Evolutionary conservation across 2,329 filamentous ascomycete genomes (phyloP).

Genomic region (Diaporthe humulicola): DNA sequence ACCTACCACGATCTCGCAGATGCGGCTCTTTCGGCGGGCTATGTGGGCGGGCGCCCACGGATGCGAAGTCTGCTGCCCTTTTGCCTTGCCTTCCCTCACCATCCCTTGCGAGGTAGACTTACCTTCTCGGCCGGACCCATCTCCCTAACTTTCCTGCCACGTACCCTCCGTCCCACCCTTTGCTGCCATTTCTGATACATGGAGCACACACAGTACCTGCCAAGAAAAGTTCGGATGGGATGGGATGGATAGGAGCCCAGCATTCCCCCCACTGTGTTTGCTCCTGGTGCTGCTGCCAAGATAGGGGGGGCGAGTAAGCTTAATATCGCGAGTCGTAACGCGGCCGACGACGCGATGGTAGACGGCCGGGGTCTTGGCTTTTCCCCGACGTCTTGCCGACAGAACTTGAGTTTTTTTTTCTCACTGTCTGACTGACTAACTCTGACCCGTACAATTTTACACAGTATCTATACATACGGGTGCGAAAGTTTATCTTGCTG

Average conservation of each 20-base stretch:
- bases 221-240: slow-evolving; percentile 7
- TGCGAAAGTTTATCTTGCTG: neutral
- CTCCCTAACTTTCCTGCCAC: neutral
- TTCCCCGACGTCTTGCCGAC: neutral
- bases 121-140: neutral
- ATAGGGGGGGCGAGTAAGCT: slow-evolving; percentile 33
- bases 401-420: neutral
- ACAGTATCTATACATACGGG: neutral
- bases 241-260: neutral
- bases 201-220: neutral
- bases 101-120: neutral
- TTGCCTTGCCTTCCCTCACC: neutral
- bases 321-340: slow-evolving; percentile 26
- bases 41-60: neutral
- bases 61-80: no score
- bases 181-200: neutral
- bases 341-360: slow-evolving; percentile 11
- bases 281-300: slow-evolving; percentile 13
- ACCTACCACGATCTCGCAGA: neutral
- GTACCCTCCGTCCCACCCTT: neutral
- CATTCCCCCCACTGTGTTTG: neutral
- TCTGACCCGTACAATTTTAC: neutral
- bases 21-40: slow-evolving; percentile 21
- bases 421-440: neutral
- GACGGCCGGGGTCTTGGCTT: neutral